phyloP scores from a whole-genome alignment of 2,329 filamentous ascomycete species.

The Monilinia aucupariae region DNA sequence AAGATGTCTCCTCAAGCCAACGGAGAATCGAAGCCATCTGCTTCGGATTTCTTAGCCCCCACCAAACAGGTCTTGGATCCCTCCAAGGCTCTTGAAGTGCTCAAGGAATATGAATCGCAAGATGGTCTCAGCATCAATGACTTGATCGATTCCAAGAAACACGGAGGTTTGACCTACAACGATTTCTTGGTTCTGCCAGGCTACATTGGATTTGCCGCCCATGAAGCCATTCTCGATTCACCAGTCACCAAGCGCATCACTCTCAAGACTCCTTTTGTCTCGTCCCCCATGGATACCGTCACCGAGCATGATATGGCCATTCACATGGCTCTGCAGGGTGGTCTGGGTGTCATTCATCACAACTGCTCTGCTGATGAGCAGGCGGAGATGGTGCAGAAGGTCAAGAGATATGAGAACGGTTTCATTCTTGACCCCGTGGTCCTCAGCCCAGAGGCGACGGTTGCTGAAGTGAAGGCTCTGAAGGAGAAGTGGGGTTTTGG shows the following conservation, averaged over 20 bases:
- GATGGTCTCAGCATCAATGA: slow-evolving; percentile 87
- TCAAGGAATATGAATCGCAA: slow-evolving; percentile 71
- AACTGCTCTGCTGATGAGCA: slow-evolving; percentile 98
- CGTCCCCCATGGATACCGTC: slow-evolving; percentile 98
- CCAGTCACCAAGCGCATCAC: slow-evolving; percentile 92
- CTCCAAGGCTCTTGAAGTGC: slow-evolving; percentile 69
- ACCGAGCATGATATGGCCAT: slow-evolving; percentile 99
- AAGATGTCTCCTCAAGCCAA: slow-evolving; percentile 66
- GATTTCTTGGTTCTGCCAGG: slow-evolving; percentile 96
- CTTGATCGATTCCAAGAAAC: slow-evolving; percentile 83
- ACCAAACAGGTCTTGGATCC: slow-evolving; percentile 55
- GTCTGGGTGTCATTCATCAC: slow-evolving; percentile 94
- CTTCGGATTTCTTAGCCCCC: slow-evolving; percentile 41
- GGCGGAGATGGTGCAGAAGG: slow-evolving; percentile 98
- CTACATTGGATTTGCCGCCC: slow-evolving; percentile 96
- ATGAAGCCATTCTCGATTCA: slow-evolving; percentile 80
- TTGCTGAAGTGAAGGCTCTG: slow-evolving; percentile 82
- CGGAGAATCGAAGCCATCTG: slow-evolving; percentile 45
- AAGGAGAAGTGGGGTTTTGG: slow-evolving; percentile 99
- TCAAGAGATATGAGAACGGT: slow-evolving; percentile 98
- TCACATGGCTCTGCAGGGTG: slow-evolving; percentile 85
- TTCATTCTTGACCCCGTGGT: slow-evolving; percentile 97
- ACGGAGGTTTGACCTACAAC: slow-evolving; percentile 96
- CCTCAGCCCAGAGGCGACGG: slow-evolving; percentile 78
- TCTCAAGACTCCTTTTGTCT: slow-evolving; percentile 93